phyloP scores from a whole-genome alignment of 345 rosid species.

The Linum trigynum region DNA sequence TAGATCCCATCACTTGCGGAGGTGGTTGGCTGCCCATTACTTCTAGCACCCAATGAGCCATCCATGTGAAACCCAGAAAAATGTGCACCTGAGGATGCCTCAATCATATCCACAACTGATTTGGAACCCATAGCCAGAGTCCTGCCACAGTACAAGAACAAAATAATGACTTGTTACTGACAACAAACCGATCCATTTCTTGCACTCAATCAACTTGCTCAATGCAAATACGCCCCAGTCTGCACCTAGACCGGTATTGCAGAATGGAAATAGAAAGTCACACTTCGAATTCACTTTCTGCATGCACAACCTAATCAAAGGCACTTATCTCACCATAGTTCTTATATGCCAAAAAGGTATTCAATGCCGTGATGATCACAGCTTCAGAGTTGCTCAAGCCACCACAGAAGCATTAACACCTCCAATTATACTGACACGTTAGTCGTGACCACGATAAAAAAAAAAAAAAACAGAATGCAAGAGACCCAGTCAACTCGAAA shows the following conservation, averaged over 20 bases:
- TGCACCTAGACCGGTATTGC: not conserved
- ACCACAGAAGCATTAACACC: not conserved
- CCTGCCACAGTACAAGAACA: constrained; percentile 13
- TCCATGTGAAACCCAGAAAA: constrained; percentile 86
- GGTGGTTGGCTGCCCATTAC: constrained; percentile 35
- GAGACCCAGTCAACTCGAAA: not conserved
- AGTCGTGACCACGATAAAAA: too few species aligned
- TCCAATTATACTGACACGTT: not conserved
- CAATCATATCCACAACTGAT: constrained; percentile 77
- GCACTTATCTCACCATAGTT: too few species aligned
- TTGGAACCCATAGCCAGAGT: constrained; percentile 37
- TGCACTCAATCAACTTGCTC: not conserved
- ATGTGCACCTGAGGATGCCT: constrained; percentile 76
- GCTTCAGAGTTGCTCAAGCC: not conserved
- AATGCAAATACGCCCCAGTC: not conserved
- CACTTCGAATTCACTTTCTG: too few species aligned
- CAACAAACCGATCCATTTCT: too few species aligned
- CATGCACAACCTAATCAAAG: too few species aligned
- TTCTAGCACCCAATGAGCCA: constrained; percentile 34
- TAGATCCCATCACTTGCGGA: constrained; percentile 42
- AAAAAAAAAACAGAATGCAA: not conserved
- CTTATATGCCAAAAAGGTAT: too few species aligned
- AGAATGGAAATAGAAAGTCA: not conserved
- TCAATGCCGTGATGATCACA: not conserved
- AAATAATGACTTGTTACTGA: not conserved